Evolutionary conservation across 1,284 basidiomycete species (phyloP).

Genomic region (Pseudozyma pruni): DNA sequence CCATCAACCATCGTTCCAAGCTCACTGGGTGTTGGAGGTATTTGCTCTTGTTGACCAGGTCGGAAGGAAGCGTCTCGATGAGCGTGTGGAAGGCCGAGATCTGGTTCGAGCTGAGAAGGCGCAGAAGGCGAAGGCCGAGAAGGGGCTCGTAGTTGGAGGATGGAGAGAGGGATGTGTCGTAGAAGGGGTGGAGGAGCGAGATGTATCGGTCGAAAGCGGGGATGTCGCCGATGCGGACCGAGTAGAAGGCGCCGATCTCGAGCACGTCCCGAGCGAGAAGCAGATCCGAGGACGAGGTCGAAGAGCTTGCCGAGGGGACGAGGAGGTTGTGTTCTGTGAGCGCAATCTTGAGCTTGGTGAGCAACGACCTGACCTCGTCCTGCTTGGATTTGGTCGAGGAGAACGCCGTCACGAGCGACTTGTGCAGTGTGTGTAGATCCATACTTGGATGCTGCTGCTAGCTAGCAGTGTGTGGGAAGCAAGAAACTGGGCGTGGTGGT

Average conservation of each 20-base stretch:
- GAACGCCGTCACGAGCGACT: conserved; percentile 32
- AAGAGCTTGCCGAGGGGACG: conserved; percentile 70
- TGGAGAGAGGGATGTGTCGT: conserved; percentile 77
- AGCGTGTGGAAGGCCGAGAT: conserved; percentile 99
- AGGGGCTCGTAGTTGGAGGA: conserved; percentile 89
- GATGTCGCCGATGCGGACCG: conserved; percentile 86
- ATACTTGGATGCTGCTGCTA: conserved; percentile 8
- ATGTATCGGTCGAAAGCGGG: conserved; percentile 95
- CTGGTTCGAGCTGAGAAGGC: conserved; percentile 91
- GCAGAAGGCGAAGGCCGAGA: conserved; percentile 91
- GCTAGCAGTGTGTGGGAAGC: no score
- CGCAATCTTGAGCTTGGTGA: conserved; percentile 74
- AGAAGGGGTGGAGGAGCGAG: conserved; percentile 89
- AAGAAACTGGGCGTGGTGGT: background rate
- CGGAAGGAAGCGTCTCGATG: conserved; percentile 81
- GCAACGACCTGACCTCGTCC: conserved; percentile 36
- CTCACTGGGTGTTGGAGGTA: conserved; percentile 67
- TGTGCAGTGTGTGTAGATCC: conserved; percentile 30
- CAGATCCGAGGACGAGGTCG: conserved; percentile 14
- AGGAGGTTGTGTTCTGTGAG: conserved; percentile 82
- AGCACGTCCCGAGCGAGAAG: conserved; percentile 82
- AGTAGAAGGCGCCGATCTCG: conserved; percentile 93
- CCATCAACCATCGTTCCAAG: conserved; percentile 94
- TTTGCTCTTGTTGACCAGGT: conserved; percentile 47
- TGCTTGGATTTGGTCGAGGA: conserved; percentile 18